Evolutionary conservation across 148 eudicot genomes (phyloP).

Genomic region (Vaccinium myrtillus): DNA sequence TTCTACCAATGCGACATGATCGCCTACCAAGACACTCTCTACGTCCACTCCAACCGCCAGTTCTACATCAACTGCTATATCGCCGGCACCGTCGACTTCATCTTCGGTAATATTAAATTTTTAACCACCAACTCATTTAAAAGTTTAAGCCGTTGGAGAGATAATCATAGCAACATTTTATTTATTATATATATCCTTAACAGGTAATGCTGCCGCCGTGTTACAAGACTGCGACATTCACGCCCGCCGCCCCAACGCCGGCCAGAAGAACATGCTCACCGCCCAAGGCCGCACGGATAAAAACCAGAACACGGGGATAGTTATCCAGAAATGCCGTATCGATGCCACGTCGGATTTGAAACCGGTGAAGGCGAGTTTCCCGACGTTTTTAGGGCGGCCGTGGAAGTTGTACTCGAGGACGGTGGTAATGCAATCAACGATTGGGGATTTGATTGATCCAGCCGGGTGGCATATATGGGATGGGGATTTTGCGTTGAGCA

Average conservation of each 20-base stretch:
- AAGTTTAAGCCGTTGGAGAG: no score
- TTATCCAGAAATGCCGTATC: constrained; percentile 46
- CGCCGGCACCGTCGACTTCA: constrained; percentile 54
- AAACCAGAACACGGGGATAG: constrained; percentile 59
- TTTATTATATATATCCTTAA: no score
- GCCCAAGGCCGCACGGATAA: constrained; percentile 54
- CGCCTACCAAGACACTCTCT: constrained; percentile 59
- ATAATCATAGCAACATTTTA: no score
- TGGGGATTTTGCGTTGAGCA: constrained; percentile 39
- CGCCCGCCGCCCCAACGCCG: constrained; percentile 44
- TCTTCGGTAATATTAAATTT: constrained; percentile 27
- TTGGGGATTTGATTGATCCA: constrained; percentile 34
- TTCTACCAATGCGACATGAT: constrained; percentile 48
- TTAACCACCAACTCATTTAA: no score
- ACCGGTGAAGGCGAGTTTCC: constrained; percentile 40
- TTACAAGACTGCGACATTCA: constrained; percentile 56
- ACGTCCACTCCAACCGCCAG: constrained; percentile 56
- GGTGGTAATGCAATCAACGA: constrained; percentile 44
- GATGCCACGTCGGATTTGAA: constrained; percentile 47
- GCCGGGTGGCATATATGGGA: constrained; percentile 50
- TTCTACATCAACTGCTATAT: constrained; percentile 38
- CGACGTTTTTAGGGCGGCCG: constrained; percentile 51
- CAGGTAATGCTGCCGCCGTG: constrained; percentile 36
- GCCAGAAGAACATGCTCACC: constrained; percentile 52
- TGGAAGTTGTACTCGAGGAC: constrained; percentile 54